Conservation (phyloP, 345 rosid species). For the Rubroshorea leprosula region DNA sequence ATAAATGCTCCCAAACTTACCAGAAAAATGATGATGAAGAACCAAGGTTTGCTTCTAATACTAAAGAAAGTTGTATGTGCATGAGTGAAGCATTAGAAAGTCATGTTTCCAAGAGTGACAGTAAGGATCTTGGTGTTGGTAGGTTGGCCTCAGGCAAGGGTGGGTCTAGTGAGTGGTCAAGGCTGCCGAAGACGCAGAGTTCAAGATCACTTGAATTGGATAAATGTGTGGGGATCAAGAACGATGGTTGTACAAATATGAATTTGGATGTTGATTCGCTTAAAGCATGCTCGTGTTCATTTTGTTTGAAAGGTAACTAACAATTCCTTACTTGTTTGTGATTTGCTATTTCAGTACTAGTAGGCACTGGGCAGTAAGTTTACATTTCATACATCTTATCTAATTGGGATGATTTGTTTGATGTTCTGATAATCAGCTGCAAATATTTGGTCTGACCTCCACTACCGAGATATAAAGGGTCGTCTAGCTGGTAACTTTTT, state of each 20-base stretch:
- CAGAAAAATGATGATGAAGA: constrained; percentile 27
- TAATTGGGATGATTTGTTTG: constrained; percentile 13
- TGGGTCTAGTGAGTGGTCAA: constrained; percentile 34
- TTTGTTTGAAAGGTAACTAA: constrained; percentile 69
- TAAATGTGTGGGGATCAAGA: constrained; percentile 40
- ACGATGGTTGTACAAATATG: constrained; percentile 27
- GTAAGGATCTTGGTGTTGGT: constrained; percentile 26
- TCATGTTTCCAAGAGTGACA: constrained; percentile 13
- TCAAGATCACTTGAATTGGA: constrained; percentile 44
- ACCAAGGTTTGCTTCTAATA: constrained; percentile 16
- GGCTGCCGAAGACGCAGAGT: constrained; percentile 34
- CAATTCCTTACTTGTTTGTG: background rate
- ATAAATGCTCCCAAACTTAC: constrained; percentile 19
- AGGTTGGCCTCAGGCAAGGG: constrained; percentile 18
- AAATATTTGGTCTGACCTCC: constrained; percentile 86
- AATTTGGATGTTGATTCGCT: constrained; percentile 37
- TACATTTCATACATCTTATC: background rate
- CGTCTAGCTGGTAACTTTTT: constrained; percentile 52
- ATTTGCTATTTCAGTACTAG: background rate
- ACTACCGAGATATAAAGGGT: constrained; percentile 85
- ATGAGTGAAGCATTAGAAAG: constrained; percentile 16
- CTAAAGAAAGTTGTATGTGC: constrained; percentile 16
- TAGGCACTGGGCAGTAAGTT: too few species aligned
- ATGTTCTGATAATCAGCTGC: constrained; percentile 52
- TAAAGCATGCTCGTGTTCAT: constrained; percentile 67